Base-by-base conservation (phyloP, 164 flowering plant species). In the Cinnamomum chago region DNA sequence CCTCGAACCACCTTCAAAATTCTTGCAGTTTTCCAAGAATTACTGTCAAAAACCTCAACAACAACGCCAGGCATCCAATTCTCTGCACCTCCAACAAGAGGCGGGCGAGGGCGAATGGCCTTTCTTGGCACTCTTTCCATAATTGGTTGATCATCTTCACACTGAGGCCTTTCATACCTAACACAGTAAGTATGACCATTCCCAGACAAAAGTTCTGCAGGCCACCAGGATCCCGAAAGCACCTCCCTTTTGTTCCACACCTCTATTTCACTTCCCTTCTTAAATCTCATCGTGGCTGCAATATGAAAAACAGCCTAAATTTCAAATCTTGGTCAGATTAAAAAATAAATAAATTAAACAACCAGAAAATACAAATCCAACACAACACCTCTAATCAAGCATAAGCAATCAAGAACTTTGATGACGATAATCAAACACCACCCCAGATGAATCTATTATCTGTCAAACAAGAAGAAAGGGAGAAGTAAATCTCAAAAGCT, bases 51-150 rank as follows among this genome's bases (percentile, higher is more conserved):
- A 33, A 94, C 90, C 86, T 94, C 98, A 2, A 87, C 88, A 73
- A 89, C 58, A 67, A 88, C 92, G 70, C 97, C 94, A 71, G 82
- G 77, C 67, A 74, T 75, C 92, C 90, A 90, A 79, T 79, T 76
- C 33, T 77, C 82, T 12, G 47, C 25, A 77, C 76, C 71, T 18
- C 79, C 77, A 30, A 76, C 65, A 10, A 65, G 33, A 64, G 92
- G 93, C 70, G 94, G 96, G 72, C 81, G 83, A 27, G 97, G 98
- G 82, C 98, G 86, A 27, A 92, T 81, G 25, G 76, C 79, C 73
- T 83, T 91, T 83, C 87, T 84, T 15, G 94, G 72, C 22, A 93
- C 93, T 81, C 83, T 83, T 60, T 87, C 92, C 68, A 82, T 73
- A 27, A 72, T 25, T 23, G 28, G 68, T n/a, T 79, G 78, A 70